phyloP scores from a whole-genome alignment of 2,329 filamentous ascomycete genomes.

The Sphaerulina musiva region DNA sequence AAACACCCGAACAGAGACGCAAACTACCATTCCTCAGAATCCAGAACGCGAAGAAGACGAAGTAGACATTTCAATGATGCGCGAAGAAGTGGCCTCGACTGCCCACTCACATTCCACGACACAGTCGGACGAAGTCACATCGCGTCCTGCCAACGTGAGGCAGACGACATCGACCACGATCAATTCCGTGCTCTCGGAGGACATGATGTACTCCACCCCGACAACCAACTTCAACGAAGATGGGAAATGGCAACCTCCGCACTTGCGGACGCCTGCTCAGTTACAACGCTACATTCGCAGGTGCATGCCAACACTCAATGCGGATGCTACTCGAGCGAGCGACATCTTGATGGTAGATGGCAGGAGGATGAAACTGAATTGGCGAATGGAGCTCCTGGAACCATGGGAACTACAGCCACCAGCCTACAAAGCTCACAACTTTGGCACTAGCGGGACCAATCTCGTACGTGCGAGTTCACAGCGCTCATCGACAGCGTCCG shows the following conservation, averaged over 20 bases:
- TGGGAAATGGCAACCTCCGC: constrained; percentile 34
- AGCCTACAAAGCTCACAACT: constrained; percentile 35
- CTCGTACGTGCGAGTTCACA: constrained; percentile 17
- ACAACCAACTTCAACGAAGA: constrained; percentile 28
- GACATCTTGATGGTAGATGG: constrained; percentile 41
- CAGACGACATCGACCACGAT: constrained; percentile 26
- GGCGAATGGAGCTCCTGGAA: constrained; percentile 38
- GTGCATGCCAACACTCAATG: constrained; percentile 42
- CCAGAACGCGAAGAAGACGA: constrained; percentile 32
- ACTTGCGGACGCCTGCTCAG: constrained; percentile 34
- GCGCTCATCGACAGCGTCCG: constrained; percentile 16
- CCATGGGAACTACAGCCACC: constrained; percentile 41
- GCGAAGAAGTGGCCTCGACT: constrained; percentile 27
- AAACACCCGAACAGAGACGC: constrained; percentile 8
- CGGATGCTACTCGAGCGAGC: constrained; percentile 41
- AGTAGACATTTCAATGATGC: constrained; percentile 31
- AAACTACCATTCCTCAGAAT: constrained; percentile 12
- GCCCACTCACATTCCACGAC: constrained; percentile 3
- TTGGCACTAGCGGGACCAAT: constrained; percentile 10
- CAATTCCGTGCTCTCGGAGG: constrained; percentile 21
- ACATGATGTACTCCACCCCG: constrained; percentile 32
- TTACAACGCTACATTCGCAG: constrained; percentile 42
- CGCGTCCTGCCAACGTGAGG: constrained; percentile 22
- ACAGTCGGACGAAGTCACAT: constrained; percentile 2
- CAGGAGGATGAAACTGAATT: constrained; percentile 41